Percentiles rank a stretch among this genome's conserved stretches.
Conservation (phyloP, 495 filamentous ascomycete genomes). For the Paragyromitra xinjiangensis region DNA sequence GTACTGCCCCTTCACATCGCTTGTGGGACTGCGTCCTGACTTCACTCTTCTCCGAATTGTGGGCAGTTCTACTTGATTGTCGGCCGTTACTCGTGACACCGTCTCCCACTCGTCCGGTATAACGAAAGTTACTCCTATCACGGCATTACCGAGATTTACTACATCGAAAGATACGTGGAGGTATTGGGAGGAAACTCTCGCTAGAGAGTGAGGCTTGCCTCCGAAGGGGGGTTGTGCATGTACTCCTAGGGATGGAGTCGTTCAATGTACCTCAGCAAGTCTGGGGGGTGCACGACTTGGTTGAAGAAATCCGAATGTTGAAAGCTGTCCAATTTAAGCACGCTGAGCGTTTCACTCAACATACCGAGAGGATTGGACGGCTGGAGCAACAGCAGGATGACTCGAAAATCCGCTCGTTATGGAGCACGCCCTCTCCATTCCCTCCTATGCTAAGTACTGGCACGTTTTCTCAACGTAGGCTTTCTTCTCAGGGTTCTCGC, state of each 20-base stretch:
- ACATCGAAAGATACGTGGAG: conserved; percentile 30
- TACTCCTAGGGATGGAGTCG: conserved; percentile 55
- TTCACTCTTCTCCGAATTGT: conserved; percentile 9
- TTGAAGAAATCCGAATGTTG: conserved; percentile 73
- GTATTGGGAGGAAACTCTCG: conserved; percentile 27
- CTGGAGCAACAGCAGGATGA: conserved; percentile 75
- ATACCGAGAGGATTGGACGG: conserved; percentile 63
- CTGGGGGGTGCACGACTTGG: conserved; percentile 65
- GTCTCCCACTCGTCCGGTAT: conserved; percentile 19
- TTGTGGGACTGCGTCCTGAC: conserved; percentile 5
- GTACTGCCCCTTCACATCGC: not conserved
- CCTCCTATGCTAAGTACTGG: conserved; percentile 64
- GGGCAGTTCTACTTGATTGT: conserved; percentile 13
- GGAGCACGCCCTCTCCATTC: conserved; percentile 74
- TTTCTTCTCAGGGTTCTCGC: conserved; percentile 71
- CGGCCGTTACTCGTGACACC: conserved; percentile 11
- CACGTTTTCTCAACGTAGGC: conserved; percentile 57
- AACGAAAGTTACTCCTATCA: conserved; percentile 21
- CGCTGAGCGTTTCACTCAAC: conserved; percentile 62
- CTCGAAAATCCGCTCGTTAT: conserved; percentile 72
- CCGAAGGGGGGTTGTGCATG: conserved; percentile 49
- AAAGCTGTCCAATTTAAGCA: conserved; percentile 73
- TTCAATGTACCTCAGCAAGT: conserved; percentile 54
- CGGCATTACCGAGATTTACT: conserved; percentile 18
- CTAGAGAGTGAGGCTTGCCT: conserved; percentile 51